Evolutionary conservation across 805 yeast genomes (phyloP).

Genomic region (Metahyphopichia silvanorum): DNA sequence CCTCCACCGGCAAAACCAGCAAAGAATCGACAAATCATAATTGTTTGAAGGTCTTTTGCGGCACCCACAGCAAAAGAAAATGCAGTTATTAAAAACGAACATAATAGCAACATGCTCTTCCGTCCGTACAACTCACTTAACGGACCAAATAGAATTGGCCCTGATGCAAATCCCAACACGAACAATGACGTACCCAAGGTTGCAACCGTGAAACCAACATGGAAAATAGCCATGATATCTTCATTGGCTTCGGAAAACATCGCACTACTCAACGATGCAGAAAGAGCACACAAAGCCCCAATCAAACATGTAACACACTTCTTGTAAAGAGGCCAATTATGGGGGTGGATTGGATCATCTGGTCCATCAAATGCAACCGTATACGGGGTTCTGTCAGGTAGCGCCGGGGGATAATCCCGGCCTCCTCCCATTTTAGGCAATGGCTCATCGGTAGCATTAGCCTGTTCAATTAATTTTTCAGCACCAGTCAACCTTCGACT

Average conservation of each 20-base stretch:
- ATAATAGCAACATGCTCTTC: constrained; percentile 40
- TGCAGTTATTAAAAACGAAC: constrained; percentile 34
- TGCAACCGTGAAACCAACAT: constrained; percentile 66
- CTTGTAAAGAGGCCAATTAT: constrained; percentile 53
- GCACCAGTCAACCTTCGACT: constrained; percentile 18
- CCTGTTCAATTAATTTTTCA: constrained; percentile 16
- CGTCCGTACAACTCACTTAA: constrained; percentile 32
- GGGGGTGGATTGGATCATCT: constrained; percentile 76
- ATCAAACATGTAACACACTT: constrained; percentile 21
- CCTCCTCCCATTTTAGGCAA: constrained; percentile 16
- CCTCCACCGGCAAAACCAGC: constrained; percentile 83
- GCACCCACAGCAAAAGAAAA: constrained; percentile 66
- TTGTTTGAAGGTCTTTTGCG: constrained; percentile 74
- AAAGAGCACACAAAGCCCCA: constrained; percentile 31
- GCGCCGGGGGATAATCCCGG: constrained; percentile 10
- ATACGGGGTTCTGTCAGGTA: constrained; percentile 28
- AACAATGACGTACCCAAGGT: constrained; percentile 73
- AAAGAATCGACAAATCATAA: constrained; percentile 74
- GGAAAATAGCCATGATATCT: constrained; percentile 45
- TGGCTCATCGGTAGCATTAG: constrained; percentile 19
- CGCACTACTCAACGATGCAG: constrained; percentile 78
- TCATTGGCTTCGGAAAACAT: constrained; percentile 64
- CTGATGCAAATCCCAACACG: constrained; percentile 91
- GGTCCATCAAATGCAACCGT: constrained; percentile 76
- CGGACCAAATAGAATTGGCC: constrained; percentile 80